phyloP scores from a whole-genome alignment of 2,329 filamentous ascomycete species.

The Coniochaeta hoffmannii region DNA sequence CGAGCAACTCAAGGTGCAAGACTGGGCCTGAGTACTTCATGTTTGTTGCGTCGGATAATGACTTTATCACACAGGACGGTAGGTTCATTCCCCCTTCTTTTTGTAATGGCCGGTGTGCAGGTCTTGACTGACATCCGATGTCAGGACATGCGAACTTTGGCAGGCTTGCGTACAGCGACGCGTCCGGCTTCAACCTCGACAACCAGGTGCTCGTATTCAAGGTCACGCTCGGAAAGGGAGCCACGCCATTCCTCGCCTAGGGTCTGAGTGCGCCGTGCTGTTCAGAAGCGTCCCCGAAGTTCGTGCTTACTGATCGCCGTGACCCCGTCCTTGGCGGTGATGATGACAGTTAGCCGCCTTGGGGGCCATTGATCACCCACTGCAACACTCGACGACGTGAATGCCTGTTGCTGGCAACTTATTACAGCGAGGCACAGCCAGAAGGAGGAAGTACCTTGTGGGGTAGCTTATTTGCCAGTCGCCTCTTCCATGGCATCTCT shows the following conservation, averaged over 20 bases:
- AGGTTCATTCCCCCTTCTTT: constrained; percentile 5
- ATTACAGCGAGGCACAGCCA: too few relatives aligned
- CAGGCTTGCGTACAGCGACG: constrained; percentile 46
- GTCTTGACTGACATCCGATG: not conserved
- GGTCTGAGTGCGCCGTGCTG: too few relatives aligned
- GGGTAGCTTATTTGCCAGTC: too few relatives aligned
- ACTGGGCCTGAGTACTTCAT: constrained; percentile 57
- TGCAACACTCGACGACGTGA: too few relatives aligned
- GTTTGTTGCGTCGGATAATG: constrained; percentile 63
- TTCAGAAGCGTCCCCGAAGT: too few relatives aligned
- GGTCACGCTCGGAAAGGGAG: constrained; percentile 29
- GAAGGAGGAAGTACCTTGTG: too few relatives aligned
- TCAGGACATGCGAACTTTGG: constrained; percentile 43
- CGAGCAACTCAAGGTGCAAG: constrained; percentile 33
- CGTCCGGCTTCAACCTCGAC: constrained; percentile 47
- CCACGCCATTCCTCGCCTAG: constrained; percentile 13
- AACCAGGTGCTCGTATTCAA: constrained; percentile 58
- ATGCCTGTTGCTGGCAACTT: too few relatives aligned
- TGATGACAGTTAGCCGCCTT: too few relatives aligned
- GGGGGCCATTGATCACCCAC: too few relatives aligned
- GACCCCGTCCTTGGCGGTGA: too few relatives aligned
- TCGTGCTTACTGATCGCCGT: too few relatives aligned
- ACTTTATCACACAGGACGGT: constrained; percentile 68
- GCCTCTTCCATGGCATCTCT: too few relatives aligned
- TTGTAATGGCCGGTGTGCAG: not conserved